These are phyloP conservation scores for Rhexocercosporidium sp. DNA, from an alignment of 2,329 filamentous ascomycete genomes.

Conservation along the genomic window DNA sequence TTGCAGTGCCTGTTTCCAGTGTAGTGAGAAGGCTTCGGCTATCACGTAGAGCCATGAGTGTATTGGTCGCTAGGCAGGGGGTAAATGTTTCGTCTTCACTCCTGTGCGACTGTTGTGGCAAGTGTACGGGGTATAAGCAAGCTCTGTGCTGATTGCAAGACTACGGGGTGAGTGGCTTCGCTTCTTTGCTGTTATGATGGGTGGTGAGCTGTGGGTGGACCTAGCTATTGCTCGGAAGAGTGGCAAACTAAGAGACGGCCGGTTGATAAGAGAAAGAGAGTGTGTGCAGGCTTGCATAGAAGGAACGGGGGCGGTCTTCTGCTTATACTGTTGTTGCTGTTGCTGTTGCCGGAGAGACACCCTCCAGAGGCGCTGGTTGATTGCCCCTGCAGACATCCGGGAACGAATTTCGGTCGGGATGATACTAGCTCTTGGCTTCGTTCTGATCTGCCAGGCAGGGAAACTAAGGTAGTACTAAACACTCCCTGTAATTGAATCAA, in stretches of 20 bases:
- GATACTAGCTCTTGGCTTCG: too few relatives aligned
- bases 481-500: too few relatives aligned
- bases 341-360: neutral
- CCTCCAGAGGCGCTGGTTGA: neutral
- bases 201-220: neutral
- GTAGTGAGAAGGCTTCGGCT: neutral
- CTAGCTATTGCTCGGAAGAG: neutral
- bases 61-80: neutral
- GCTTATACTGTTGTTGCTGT: neutral
- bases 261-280: neutral
- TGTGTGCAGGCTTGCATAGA: neutral
- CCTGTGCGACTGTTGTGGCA: neutral
- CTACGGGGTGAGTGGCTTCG: neutral
- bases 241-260: neutral
- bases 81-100: neutral
- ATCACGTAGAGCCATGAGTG: neutral
- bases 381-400: neutral
- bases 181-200: neutral
- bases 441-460: too few relatives aligned
- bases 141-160: neutral
- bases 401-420: too few relatives aligned
- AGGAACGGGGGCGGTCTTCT: neutral
- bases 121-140: neutral
- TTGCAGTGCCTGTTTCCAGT: neutral
- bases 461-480: too few relatives aligned